Conservation (phyloP, 352 stramenopile genomes). For the Phytopythium montanum region DNA sequence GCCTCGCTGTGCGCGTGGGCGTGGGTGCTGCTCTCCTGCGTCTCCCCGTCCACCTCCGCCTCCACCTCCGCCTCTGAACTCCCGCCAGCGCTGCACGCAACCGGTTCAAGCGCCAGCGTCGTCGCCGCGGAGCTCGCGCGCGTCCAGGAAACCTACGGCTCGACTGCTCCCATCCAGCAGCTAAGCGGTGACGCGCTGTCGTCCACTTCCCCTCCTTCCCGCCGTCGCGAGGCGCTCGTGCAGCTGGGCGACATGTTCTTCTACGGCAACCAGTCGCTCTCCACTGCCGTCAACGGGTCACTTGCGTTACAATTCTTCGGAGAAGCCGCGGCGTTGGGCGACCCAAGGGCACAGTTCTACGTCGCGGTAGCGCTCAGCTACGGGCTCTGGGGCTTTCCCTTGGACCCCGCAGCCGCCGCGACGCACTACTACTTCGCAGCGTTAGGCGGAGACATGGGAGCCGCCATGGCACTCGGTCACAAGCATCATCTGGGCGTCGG, state of each 20-base stretch:
- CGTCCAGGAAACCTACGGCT: conserved; percentile 9
- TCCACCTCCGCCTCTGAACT: neutral
- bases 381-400: conserved; percentile 67
- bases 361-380: conserved; percentile 82
- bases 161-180: conserved; percentile 15
- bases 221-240: conserved; percentile 54
- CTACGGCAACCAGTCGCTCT: conserved; percentile 68
- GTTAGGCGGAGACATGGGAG: conserved; percentile 55
- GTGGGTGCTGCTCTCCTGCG: neutral
- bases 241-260: conserved; percentile 76
- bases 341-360: conserved; percentile 76
- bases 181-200: conserved; percentile 46
- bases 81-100: neutral
- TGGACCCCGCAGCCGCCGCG: conserved; percentile 63
- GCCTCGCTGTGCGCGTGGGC: neutral
- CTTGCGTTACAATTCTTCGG: conserved; percentile 65
- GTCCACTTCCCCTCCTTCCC: conserved; percentile 16
- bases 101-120: neutral
- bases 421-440: conserved; percentile 86
- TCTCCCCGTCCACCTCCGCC: neutral
- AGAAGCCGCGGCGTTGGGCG: conserved; percentile 51
- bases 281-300: conserved; percentile 61
- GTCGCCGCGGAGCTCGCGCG: conserved; percentile 9
- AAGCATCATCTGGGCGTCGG: conserved; percentile 72
- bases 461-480: conserved; percentile 75